A percentile compares a stretch with the other conserved stretches of the same genome.
phyloP scores from a whole-genome alignment of 345 rosid species.

The Citrus mangshanensis region DNA sequence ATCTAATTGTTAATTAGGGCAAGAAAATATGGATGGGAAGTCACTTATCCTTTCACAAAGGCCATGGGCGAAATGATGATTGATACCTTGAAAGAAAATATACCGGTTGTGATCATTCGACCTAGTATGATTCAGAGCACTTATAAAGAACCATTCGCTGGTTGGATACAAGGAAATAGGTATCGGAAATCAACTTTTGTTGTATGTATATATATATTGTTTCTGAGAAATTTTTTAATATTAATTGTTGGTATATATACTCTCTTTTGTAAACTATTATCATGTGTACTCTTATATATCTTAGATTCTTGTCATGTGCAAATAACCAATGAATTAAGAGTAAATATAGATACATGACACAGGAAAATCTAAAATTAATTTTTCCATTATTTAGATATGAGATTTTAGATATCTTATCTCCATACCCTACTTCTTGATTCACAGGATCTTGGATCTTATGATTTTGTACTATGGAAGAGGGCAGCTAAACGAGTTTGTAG shows the following conservation, averaged over 20 bases:
- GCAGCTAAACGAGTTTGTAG: constrained; percentile 76
- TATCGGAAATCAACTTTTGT: neutral
- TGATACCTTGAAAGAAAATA: constrained; percentile 60
- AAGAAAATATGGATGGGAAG: constrained; percentile 85
- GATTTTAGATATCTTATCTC: too few relatives aligned
- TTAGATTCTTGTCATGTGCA: too few relatives aligned
- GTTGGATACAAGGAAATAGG: constrained; percentile 99
- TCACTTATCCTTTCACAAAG: constrained; percentile 81
- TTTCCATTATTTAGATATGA: too few relatives aligned
- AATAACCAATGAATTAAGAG: neutral
- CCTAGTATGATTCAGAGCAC: constrained; percentile 92
- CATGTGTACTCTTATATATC: too few relatives aligned
- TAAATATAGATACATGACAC: neutral
- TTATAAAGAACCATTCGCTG: constrained; percentile 85
- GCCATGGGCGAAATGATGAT: constrained; percentile 99
- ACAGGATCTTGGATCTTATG: constrained; percentile 97
- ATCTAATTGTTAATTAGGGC: constrained; percentile 43
- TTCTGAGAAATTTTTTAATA: too few relatives aligned
- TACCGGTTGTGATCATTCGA: constrained; percentile 74
- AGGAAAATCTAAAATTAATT: too few relatives aligned
- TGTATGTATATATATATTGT: too few relatives aligned
- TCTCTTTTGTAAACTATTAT: too few relatives aligned
- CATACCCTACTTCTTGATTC: neutral
- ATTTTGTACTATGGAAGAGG: constrained; percentile 93
- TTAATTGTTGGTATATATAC: too few relatives aligned